These are phyloP conservation scores for Isoetes taiwanensis DNA, from an alignment of 75 land plant genomes.

Conservation along the genomic window DNA sequence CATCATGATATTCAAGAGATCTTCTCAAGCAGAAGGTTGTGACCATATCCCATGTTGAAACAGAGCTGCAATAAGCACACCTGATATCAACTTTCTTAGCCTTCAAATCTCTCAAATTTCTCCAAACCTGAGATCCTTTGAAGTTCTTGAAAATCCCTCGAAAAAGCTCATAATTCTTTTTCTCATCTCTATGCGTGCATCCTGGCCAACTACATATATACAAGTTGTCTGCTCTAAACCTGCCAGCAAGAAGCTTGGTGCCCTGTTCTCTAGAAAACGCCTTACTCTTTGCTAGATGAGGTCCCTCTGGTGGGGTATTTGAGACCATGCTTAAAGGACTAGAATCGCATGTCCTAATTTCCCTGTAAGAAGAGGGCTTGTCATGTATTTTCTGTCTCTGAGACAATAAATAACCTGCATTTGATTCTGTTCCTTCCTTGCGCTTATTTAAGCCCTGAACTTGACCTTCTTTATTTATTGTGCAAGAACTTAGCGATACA, in stretches of 20 bases:
- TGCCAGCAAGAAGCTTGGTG: constrained; percentile 62
- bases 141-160: constrained; percentile 78
- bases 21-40: constrained; percentile 69
- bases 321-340: too few species aligned
- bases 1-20: constrained; percentile 69
- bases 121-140: constrained; percentile 61
- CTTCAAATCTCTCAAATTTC: constrained; percentile 58
- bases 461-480: too few species aligned
- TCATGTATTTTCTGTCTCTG: too few species aligned
- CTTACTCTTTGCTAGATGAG: constrained; percentile 44
- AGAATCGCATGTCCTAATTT: too few species aligned
- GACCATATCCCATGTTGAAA: constrained; percentile 63
- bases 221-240: constrained; percentile 61
- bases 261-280: constrained; percentile 75
- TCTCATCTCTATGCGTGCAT: constrained; percentile 65
- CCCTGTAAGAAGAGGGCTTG: too few species aligned
- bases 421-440: too few species aligned
- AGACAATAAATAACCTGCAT: too few species aligned
- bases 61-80: constrained; percentile 56
- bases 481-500: too few species aligned
- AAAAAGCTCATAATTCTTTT: constrained; percentile 70
- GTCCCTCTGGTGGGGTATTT: constrained; percentile 9
- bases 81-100: constrained; percentile 34
- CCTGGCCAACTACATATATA: constrained; percentile 94
- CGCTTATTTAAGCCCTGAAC: too few species aligned